Evolutionary conservation across 306 rosid species (phyloP).

Genomic region (Senna tora): DNA sequence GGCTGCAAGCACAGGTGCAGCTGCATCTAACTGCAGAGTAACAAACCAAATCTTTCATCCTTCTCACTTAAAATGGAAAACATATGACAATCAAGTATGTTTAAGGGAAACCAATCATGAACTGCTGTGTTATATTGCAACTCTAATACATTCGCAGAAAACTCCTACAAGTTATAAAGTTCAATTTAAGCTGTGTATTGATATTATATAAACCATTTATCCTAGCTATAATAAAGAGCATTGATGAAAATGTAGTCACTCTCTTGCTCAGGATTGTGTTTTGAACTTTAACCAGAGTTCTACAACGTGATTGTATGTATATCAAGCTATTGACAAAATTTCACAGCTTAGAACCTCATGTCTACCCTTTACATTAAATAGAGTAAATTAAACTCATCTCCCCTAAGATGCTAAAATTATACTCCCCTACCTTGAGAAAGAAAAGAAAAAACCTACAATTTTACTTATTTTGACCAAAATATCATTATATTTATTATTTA

Average conservation of each 20-base stretch:
- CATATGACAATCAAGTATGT: neutral
- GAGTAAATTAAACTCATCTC: too few species aligned
- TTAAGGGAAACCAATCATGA: neutral
- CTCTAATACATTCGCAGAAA: neutral
- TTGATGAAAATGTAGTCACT: neutral
- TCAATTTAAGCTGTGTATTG: neutral
- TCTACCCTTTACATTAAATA: neutral
- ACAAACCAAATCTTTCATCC: constrained; percentile 11
- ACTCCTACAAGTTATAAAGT: neutral
- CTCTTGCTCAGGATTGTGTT: neutral
- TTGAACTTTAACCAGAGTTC: neutral
- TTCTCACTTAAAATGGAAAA: neutral
- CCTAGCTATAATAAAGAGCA: neutral
- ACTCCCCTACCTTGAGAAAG: too few species aligned
- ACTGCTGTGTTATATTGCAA: neutral
- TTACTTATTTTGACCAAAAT: too few species aligned
- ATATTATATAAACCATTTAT: neutral
- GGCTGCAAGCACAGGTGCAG: constrained; percentile 61
- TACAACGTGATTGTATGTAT: neutral
- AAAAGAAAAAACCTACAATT: too few species aligned
- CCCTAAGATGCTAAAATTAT: too few species aligned
- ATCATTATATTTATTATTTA: too few species aligned
- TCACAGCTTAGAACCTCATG: neutral
- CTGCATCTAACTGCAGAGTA: constrained; percentile 64
- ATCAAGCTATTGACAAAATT: neutral